These are phyloP conservation scores for Trichocladium antarcticum DNA, from an alignment of 495 filamentous ascomycete species.

Conservation along the genomic window DNA sequence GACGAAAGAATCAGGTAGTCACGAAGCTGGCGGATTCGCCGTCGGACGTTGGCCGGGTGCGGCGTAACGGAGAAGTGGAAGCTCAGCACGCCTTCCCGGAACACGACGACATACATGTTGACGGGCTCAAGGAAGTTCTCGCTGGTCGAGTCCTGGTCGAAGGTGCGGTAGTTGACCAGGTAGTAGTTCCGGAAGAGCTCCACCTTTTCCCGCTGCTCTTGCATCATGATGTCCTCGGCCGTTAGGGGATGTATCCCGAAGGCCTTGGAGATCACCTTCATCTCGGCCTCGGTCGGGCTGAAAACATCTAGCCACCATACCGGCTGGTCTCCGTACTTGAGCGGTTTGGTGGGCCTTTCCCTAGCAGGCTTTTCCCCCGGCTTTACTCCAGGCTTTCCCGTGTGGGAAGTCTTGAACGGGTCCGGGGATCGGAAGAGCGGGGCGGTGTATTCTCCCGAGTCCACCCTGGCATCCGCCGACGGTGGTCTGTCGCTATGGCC, in stretches of 20 bases:
- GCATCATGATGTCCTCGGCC: conserved; percentile 91
- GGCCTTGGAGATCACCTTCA: conserved; percentile 80
- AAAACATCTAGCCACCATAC: conserved; percentile 94
- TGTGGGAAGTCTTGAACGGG: conserved; percentile 17
- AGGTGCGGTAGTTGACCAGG: conserved; percentile 94
- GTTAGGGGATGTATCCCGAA: conserved; percentile 94
- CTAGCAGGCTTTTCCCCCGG: too few species aligned
- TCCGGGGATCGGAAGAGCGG: conserved; percentile 18
- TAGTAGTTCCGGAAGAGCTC: conserved; percentile 96
- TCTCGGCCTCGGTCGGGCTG: conserved; percentile 81
- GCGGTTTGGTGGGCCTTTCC: conserved; percentile 39
- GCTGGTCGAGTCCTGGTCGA: conserved; percentile 82
- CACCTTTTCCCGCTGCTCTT: conserved; percentile 94
- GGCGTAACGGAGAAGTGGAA: conserved; percentile 93
- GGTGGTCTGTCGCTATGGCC: not conserved
- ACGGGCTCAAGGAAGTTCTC: conserved; percentile 88
- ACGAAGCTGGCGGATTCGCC: conserved; percentile 82
- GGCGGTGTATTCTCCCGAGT: conserved; percentile 13
- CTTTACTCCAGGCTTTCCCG: too few species aligned
- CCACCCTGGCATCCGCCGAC: conserved; percentile 1
- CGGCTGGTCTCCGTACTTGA: conserved; percentile 74
- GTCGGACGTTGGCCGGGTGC: conserved; percentile 88
- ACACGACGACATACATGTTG: conserved; percentile 96
- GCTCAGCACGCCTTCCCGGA: conserved; percentile 85
- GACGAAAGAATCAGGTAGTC: conserved; percentile 88